Evolutionary conservation across 495 filamentous ascomycete species (phyloP).

Genomic region (Penicillium malachiteum): DNA sequence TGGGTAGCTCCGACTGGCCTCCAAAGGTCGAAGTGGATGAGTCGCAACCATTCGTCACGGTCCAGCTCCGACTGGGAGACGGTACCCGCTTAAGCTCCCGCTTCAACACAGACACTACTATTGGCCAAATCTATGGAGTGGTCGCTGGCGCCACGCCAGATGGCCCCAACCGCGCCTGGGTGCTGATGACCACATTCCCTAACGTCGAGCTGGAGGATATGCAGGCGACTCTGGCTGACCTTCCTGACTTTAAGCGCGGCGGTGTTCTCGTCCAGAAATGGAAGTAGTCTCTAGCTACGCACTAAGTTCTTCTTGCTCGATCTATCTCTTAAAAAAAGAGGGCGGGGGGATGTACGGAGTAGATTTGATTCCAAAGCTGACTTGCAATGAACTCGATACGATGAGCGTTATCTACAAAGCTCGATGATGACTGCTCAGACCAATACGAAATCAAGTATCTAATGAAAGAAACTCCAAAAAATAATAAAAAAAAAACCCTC

Average conservation of each 20-base stretch:
- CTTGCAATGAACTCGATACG: neutral
- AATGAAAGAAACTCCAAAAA: neutral
- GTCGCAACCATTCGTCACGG: conserved; percentile 70
- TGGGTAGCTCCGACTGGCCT: conserved; percentile 28
- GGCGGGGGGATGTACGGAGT: neutral
- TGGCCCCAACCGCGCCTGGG: conserved; percentile 63
- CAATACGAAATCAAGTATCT: neutral
- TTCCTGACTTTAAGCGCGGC: conserved; percentile 78
- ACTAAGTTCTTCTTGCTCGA: neutral
- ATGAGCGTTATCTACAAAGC: neutral
- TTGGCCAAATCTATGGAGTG: conserved; percentile 89
- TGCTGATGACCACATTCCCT: conserved; percentile 92
- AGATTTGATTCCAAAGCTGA: neutral
- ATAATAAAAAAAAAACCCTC: neutral
- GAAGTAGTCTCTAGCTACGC: conserved; percentile 42
- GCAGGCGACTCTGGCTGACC: conserved; percentile 63
- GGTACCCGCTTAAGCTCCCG: conserved; percentile 81
- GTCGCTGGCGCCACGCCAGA: conserved; percentile 65
- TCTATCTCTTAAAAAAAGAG: neutral
- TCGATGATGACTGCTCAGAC: neutral
- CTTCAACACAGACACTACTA: conserved; percentile 89
- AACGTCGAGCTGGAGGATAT: conserved; percentile 88
- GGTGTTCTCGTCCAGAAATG: conserved; percentile 91
- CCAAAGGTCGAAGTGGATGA: conserved; percentile 63
- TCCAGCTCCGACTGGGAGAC: conserved; percentile 89